Evolutionary conservation across 2,329 filamentous ascomycete genomes (phyloP), one percentile per base, ranked within the genome.

Genomic region (Fusarium ramigenum): DNA sequence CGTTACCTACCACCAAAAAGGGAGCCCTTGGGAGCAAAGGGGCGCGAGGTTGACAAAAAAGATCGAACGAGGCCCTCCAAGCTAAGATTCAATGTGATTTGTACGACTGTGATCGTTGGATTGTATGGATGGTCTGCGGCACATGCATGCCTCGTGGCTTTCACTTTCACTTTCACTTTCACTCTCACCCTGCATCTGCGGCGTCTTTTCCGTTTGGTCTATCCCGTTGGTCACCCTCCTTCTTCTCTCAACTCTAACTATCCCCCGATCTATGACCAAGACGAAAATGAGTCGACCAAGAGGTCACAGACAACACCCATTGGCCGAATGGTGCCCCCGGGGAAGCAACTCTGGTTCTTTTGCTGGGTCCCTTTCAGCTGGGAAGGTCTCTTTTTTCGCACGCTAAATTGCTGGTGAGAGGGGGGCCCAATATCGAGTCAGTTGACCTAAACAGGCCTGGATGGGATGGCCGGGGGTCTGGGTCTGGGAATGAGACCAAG

Each of bases 381-480:
- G 69, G 32, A 47, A 50, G 28, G 61, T 25, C 64, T 72, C 58
- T 47, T 63, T 63, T 73, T 73, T 59, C 36, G 19, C 34, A 52
- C 66, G 67, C 71, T 74, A 73, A 70, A 63, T 40, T 60, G 18
- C 32, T 73, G 60, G 60, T 52, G 49, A 73, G 67, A 61, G 53
- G 60, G 65, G 66, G 59, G 30, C 16, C 58, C 46, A 71, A 68
- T 66, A 61, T 75, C 65, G 75, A 74, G 75, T 74, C 75, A 76
- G 71, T 77, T 62, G 66, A 74, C 57, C 68, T 59, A 67, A 65
- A 69, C 59, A 75, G 58, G 64, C 58, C 70, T 67, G 50, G 60
- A 66, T 12, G 18, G 37, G 37, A 43, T 53, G 64, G 46, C 59
- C 53, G 63, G 63, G 61, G 74, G 43, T 63, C 37, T 34, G 59